Evolutionary conservation across 768 basidiomycete genomes (phyloP), one percentile per base, ranked within the genome.

Genomic region (Rhizopogon rudus): DNA sequence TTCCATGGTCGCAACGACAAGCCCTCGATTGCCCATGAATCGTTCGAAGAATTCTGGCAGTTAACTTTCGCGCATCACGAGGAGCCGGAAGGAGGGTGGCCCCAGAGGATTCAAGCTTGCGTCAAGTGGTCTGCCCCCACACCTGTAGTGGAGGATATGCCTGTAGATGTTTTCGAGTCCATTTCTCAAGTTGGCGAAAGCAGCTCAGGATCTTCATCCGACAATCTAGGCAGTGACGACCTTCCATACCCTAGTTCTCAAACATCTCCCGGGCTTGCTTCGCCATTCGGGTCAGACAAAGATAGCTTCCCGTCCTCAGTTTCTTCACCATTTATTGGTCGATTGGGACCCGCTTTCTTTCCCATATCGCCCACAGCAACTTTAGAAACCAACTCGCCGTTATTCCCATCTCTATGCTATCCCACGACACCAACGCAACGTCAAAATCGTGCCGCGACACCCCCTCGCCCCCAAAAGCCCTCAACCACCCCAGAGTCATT

Each of bases 21-120:
- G 52, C 76, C 79, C 3, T 61, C 60, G 0, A 64, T 72, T 3
- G 72, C 78, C 3, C 65, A 67, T 12, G 78, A 81, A 6, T 75
- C 82, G 2, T 89, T 91, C 62, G 65, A 65, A 6, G 80, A 81
- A 31, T 86, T 86, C 63, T 91, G 89, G 89, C 65, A 74, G 14
- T 60, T 71, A 1, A 73, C 75, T 2, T 88, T 76, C 57, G 73
- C 73, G 10, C 51, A 66, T 1, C 37, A 73, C 22, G 58, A 71
- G 3, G 67, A 73, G 22, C 84, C 86, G 0, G 57, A 64, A 13
- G 63, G 62, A 2, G 83, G 80, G 5, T 91, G 86, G 86, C 78
- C 84, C 0, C 69, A 71, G 29, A 68, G 73, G 40, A 72, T 87
- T 20, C 63, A 59, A 22, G 60, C 65, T 14, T 76, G 75, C 53